phyloP scores from a whole-genome alignment of 73 alveolate genomes.

The Diophrys appendiculata region DNA sequence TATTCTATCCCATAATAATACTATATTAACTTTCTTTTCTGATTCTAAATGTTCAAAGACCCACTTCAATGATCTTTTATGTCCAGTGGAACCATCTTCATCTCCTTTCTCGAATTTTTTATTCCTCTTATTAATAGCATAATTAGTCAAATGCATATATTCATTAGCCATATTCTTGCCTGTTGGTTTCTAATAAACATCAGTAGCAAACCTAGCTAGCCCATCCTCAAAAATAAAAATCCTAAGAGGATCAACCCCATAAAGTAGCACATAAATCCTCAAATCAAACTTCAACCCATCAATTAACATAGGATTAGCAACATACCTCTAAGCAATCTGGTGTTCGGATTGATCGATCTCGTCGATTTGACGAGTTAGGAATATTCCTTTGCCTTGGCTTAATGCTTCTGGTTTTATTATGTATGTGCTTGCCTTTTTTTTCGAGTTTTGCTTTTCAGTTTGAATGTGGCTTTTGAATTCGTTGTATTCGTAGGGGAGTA shows the following conservation, averaged over 20 bases:
- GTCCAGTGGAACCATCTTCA: slow-evolving; percentile 44
- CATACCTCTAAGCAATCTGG: slow-evolving; percentile 68
- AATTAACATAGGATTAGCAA: slow-evolving; percentile 71
- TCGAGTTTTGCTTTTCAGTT: no score
- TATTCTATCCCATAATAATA: slow-evolving; percentile 21
- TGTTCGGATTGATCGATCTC: slow-evolving; percentile 19
- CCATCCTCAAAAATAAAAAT: slow-evolving; percentile 79
- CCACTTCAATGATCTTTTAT: background rate
- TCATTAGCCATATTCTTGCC: slow-evolving; percentile 42
- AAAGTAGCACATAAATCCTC: slow-evolving; percentile 79
- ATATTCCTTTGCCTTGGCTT: slow-evolving; percentile 69
- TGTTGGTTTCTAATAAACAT: slow-evolving; percentile 61
- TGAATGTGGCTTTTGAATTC: slow-evolving; percentile 68
- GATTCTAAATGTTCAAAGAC: background rate
- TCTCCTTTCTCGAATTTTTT: slow-evolving; percentile 52
- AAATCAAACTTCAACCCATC: slow-evolving; percentile 81
- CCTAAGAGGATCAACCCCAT: slow-evolving; percentile 76
- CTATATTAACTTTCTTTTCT: no score
- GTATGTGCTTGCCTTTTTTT: slow-evolving; percentile 54
- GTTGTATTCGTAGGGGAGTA: slow-evolving; percentile 70
- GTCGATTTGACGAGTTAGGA: slow-evolving; percentile 41
- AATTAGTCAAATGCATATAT: slow-evolving; percentile 81
- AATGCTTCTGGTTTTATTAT: slow-evolving; percentile 79
- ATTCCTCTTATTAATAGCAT: slow-evolving; percentile 75
- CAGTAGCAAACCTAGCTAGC: slow-evolving; percentile 86